These are phyloP conservation scores for Colletotrichum endophyticum DNA, from an alignment of 2,329 filamentous ascomycete species.

Conservation along the genomic window DNA sequence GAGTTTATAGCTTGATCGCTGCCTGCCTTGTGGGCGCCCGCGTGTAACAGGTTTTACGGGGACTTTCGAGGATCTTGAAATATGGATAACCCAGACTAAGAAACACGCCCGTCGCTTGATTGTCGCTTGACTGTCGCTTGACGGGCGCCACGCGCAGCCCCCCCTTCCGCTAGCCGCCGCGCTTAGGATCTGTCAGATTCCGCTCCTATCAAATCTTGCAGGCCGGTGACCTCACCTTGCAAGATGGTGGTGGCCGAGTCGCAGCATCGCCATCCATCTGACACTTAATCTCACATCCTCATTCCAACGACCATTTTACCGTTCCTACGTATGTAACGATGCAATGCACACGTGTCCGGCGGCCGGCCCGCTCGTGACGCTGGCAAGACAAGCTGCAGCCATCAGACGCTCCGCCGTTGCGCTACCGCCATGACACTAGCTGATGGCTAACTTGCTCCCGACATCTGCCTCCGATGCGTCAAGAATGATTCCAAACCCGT, in stretches of 20 bases:
- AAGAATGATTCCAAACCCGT: background rate
- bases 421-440: background rate
- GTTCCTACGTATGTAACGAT: background rate
- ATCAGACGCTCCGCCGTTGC: background rate
- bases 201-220: no score
- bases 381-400: background rate
- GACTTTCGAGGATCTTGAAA: background rate
- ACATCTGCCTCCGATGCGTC: background rate
- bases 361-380: background rate
- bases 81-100: background rate
- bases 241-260: background rate
- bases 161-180: background rate
- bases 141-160: background rate
- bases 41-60: background rate
- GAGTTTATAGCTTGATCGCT: background rate
- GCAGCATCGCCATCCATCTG: background rate
- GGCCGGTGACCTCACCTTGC: background rate
- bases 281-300: background rate
- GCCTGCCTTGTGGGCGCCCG: background rate
- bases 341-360: background rate
- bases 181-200: background rate
- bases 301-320: background rate
- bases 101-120: background rate
- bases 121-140: background rate
- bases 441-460: background rate